Percentiles rank a stretch among this genome's conserved stretches.
phyloP scores from a whole-genome alignment of 2,329 filamentous ascomycete genomes.

The Fusarium sp. region DNA sequence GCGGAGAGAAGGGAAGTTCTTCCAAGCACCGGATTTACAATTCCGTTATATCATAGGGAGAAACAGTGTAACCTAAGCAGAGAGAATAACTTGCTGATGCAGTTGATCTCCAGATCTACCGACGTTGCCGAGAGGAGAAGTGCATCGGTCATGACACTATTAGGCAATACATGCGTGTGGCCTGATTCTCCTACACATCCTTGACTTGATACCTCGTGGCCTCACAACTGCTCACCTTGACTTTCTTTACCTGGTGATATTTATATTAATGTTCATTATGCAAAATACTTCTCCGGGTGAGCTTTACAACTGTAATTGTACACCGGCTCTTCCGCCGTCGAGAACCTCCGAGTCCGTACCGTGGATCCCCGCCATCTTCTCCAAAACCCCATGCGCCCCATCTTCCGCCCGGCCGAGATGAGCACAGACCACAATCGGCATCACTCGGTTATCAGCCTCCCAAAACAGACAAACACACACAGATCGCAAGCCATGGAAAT shows the following conservation, averaged over 20 bases:
- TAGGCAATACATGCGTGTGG: constrained; percentile 23
- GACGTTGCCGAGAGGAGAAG: constrained; percentile 25
- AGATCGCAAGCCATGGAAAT: neutral
- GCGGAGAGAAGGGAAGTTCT: constrained; percentile 1
- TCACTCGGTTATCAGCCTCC: constrained; percentile 36
- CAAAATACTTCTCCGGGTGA: neutral
- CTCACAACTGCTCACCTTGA: neutral
- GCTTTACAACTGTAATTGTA: neutral
- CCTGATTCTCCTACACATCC: constrained; percentile 22
- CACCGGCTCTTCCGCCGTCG: neutral
- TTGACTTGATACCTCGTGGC: neutral
- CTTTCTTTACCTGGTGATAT: neutral
- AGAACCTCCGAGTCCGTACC: neutral
- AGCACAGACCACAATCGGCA: constrained; percentile 43
- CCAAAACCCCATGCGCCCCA: neutral
- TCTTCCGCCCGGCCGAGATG: constrained; percentile 31
- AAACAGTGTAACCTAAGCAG: too few species aligned
- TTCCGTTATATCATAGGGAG: constrained; percentile 7
- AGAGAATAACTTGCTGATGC: neutral
- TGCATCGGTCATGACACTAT: constrained; percentile 25
- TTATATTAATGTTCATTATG: too few species aligned
- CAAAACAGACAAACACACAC: neutral
- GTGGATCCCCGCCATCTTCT: neutral
- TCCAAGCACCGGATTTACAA: constrained; percentile 3
- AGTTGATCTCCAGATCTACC: constrained; percentile 15